These are phyloP conservation scores for Acer negundo DNA, from an alignment of 345 rosid species.

Conservation along the genomic window DNA sequence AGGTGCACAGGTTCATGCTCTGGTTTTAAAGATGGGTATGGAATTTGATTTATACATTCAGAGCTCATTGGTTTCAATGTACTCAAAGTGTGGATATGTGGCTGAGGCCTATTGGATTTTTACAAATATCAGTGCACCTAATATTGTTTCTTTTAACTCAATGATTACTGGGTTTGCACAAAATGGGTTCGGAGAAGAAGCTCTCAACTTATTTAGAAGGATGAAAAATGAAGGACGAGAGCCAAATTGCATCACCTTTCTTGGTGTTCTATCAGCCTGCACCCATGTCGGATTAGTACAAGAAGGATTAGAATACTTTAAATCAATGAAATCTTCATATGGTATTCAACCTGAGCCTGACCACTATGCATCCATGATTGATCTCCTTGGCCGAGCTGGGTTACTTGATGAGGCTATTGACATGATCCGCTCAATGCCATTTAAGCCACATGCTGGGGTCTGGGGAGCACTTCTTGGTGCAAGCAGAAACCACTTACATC, in stretches of 20 bases:
- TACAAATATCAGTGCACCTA: conserved; percentile 44
- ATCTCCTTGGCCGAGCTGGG: conserved; percentile 80
- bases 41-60: conserved; percentile 52
- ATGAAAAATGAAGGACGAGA: conserved; percentile 46
- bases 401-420: conserved; percentile 58
- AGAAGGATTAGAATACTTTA: conserved; percentile 60
- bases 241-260: conserved; percentile 74
- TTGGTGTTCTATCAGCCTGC: conserved; percentile 73
- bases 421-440: conserved; percentile 57
- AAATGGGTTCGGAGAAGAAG: conserved; percentile 64
- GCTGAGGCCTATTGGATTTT: conserved; percentile 58
- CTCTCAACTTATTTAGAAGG: conserved; percentile 47
- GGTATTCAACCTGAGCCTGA: conserved; percentile 62
- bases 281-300: conserved; percentile 68
- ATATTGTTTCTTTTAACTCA: conserved; percentile 65
- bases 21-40: conserved; percentile 46
- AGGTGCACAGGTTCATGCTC: conserved; percentile 69
- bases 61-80: conserved; percentile 70
- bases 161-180: conserved; percentile 76
- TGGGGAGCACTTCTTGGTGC: conserved; percentile 87
- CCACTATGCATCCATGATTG: conserved; percentile 82
- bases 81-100: conserved; percentile 73
- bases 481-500: conserved; percentile 49
- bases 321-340: conserved; percentile 52
- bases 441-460: conserved; percentile 65